Base-by-base conservation (phyloP, 768 basidiomycete species). In the Lactifluus subvellereus region DNA sequence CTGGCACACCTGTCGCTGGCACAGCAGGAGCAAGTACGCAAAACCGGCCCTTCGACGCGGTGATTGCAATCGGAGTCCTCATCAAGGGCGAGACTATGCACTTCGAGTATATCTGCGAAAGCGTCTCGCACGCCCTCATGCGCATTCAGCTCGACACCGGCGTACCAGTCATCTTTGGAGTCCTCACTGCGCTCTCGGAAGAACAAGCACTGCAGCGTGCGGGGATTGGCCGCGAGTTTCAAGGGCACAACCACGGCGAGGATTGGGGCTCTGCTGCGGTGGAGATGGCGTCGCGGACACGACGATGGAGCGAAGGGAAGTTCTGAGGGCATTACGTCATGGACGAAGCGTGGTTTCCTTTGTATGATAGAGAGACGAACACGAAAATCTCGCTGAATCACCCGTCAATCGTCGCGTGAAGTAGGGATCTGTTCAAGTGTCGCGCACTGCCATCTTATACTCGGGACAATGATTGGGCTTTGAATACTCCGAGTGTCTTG, bases 1-100 rank as follows among this genome's bases (percentile, higher is more conserved):
- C 83, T 27, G 77, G 76, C 22, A 83, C 85, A 18, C 81, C 84
- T 16, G 77, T 82, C 16, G 76, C 84, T 2, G 71, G 77, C 30
- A 57, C 68, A n/a, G 42, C 68, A 59, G 70, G 58, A 65, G 69
- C 71, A 7, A 63, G 60, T 4, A 76, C 80, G 43, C 80, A 82
- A 47, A 75, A 71, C 16, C 79, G 81, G 59, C 88, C 96, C 0
- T 98, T 98, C 69, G 89, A 96, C 73, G 97, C 94, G 14, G 87
- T 97, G 67, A 96, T 99, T 73, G 94, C 97, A 57, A 92, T 98
- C 71, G 97, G 97, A 14, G 94, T 96, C 42, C 87, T 99, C 72
- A 97, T 99, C 80, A 99, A 99, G 74, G 96, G 97, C 57, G 80
- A 85, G 1, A 98, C 97, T 18, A 97, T 97, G 94, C 97, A 99